Percentiles rank a stretch among this genome's conserved stretches.
phyloP scores from a whole-genome alignment of 2,329 filamentous ascomycete genomes.

The Fusarium tanahbumbuense region DNA sequence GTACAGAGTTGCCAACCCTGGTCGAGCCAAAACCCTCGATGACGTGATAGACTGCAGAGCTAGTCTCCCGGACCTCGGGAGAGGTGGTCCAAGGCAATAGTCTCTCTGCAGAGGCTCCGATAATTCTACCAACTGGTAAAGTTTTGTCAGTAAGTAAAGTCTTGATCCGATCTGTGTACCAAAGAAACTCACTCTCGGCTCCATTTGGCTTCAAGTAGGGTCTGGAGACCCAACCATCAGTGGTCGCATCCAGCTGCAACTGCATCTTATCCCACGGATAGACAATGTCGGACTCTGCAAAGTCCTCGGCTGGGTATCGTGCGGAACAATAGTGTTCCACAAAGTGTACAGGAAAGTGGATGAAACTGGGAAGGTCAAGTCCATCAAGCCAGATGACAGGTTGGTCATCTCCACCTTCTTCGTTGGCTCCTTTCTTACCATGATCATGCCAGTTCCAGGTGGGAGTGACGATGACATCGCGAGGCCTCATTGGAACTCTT shows the following conservation, averaged over 20 bases:
- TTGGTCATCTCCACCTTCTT: slow-evolving; percentile 35
- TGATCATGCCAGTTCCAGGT: slow-evolving; percentile 71
- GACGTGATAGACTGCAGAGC: slow-evolving; percentile 66
- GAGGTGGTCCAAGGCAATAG: slow-evolving; percentile 54
- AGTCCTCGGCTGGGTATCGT: slow-evolving; percentile 59
- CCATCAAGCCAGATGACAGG: slow-evolving; percentile 70
- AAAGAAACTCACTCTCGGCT: slow-evolving; percentile 43
- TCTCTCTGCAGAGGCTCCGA: slow-evolving; percentile 61
- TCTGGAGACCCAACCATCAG: slow-evolving; percentile 9
- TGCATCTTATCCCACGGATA: slow-evolving; percentile 63
- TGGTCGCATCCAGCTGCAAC: slow-evolving; percentile 50
- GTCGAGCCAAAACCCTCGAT: slow-evolving; percentile 59
- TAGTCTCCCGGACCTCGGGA: slow-evolving; percentile 58
- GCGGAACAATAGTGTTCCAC: slow-evolving; percentile 60
- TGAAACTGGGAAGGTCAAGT: slow-evolving; percentile 63
- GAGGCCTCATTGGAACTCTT: slow-evolving; percentile 61
- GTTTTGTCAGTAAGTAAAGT: accelerated
- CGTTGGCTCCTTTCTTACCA: slow-evolving; percentile 62
- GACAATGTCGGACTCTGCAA: slow-evolving; percentile 58
- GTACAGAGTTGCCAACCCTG: slow-evolving; percentile 52
- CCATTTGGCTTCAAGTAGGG: slow-evolving; percentile 51
- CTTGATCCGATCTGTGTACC: neutral
- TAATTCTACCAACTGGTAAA: slow-evolving; percentile 48
- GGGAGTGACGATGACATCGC: slow-evolving; percentile 68
- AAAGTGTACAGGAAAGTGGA: slow-evolving; percentile 64